Conservation (phyloP, 176 grass and related monocot genomes). For the Oryza punctata region DNA sequence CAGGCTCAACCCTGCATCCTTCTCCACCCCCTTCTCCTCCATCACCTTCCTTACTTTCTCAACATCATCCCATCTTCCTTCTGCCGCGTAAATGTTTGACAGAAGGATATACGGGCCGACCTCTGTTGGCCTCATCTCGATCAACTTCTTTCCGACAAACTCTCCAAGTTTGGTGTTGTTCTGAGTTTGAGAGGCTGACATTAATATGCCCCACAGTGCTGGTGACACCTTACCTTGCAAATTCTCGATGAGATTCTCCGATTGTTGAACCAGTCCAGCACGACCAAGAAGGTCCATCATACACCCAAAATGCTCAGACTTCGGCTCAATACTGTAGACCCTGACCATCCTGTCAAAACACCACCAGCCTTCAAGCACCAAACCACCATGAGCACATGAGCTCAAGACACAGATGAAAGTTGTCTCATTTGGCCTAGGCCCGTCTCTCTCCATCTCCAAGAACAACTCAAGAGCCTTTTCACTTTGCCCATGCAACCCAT, state of each 20-base stretch:
- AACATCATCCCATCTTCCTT: constrained; percentile 65
- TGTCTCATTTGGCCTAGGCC: constrained; percentile 46
- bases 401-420: constrained; percentile 68
- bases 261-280: constrained; percentile 52
- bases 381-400: constrained; percentile 59
- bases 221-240: constrained; percentile 30
- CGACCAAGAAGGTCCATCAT: constrained; percentile 73
- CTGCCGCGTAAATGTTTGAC: constrained; percentile 58
- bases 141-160: constrained; percentile 62
- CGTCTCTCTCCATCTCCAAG: constrained; percentile 61
- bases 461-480: constrained; percentile 66
- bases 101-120: constrained; percentile 52
- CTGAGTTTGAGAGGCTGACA: constrained; percentile 49
- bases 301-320: constrained; percentile 63
- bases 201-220: constrained; percentile 45
- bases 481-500: constrained; percentile 57
- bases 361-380: constrained; percentile 76
- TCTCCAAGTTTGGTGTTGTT: constrained; percentile 54
- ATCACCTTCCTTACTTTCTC: constrained; percentile 64
- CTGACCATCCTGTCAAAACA: constrained; percentile 72
- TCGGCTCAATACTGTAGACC: constrained; percentile 46
- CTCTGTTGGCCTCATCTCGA: constrained; percentile 56
- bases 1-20: constrained; percentile 42
- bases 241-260: constrained; percentile 30
- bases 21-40: constrained; percentile 39